A percentile compares a stretch with the other conserved stretches of the same genome.
Evolutionary conservation across 1,139 yeast species (phyloP).

Genomic region (Casaregolazyma lundiana): DNA sequence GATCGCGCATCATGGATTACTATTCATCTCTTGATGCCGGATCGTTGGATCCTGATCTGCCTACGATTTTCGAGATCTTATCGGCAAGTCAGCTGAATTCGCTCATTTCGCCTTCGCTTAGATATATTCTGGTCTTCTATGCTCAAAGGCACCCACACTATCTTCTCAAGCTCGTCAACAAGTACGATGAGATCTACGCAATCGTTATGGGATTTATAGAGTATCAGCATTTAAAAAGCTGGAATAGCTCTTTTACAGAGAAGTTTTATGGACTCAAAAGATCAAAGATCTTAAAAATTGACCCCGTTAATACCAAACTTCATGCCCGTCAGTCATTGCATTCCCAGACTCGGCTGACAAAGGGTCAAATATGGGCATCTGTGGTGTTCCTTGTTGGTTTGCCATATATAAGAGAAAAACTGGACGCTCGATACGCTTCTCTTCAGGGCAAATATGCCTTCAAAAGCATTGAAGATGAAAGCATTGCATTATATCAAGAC

Average conservation of each 20-base stretch:
- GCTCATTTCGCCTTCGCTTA: conserved; percentile 73
- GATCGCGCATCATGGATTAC: conserved; percentile 57
- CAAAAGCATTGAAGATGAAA: conserved; percentile 40
- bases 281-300: conserved; percentile 35
- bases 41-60: conserved; percentile 66
- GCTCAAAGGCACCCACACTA: conserved; percentile 74
- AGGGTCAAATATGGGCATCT: conserved; percentile 53
- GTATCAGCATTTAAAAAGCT: conserved; percentile 60
- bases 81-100: conserved; percentile 77
- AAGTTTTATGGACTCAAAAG: conserved; percentile 87
- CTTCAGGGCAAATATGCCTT: conserved; percentile 57
- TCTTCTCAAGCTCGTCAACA: conserved; percentile 56
- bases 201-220: conserved; percentile 64
- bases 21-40: conserved; percentile 76
- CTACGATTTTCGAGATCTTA: conserved; percentile 77
- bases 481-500: conserved; percentile 25
- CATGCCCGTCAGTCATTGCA: conserved; percentile 49
- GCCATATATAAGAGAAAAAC: conserved; percentile 66
- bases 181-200: conserved; percentile 72
- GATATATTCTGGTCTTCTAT: conserved; percentile 77
- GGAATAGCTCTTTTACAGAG: conserved; percentile 89
- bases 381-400: conserved; percentile 60
- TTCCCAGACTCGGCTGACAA: conserved; percentile 49
- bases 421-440: conserved; percentile 60
- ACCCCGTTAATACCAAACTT: conserved; percentile 25